phyloP scores from a whole-genome alignment of 345 rosid species.

The Noccaea bulbosa region DNA sequence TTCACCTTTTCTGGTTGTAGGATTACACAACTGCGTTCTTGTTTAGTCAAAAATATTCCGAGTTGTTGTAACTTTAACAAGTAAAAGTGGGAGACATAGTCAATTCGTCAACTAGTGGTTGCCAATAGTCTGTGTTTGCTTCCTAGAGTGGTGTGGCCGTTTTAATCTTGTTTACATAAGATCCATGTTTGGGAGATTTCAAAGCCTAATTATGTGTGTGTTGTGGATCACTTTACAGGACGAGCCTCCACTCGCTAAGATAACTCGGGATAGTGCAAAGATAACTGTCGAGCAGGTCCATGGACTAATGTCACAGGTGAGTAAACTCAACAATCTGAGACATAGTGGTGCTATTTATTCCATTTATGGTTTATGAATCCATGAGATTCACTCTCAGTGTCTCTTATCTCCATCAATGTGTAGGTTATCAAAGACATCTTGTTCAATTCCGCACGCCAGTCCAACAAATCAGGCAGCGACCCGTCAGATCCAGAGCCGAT shows the following conservation, averaged over 20 bases:
- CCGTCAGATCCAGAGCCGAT: constrained; percentile 88
- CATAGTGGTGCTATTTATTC: neutral
- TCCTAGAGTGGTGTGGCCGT: neutral
- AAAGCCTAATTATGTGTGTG: constrained; percentile 16
- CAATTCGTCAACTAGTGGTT: constrained; percentile 6
- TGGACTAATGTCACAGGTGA: constrained; percentile 99
- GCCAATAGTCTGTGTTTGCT: constrained; percentile 6
- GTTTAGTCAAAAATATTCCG: neutral
- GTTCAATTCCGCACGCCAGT: constrained; percentile 80
- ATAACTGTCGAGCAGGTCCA: constrained; percentile 98
- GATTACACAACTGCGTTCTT: constrained; percentile 3
- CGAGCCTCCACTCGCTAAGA: constrained; percentile 95
- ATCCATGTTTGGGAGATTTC: neutral
- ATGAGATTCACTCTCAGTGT: neutral
- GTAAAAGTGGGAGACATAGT: neutral
- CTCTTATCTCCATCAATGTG: neutral
- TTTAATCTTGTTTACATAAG: neutral
- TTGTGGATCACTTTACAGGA: constrained; percentile 61
- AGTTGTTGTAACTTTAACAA: neutral
- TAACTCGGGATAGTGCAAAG: constrained; percentile 95
- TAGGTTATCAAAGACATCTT: constrained; percentile 97
- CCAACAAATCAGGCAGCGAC: constrained; percentile 56
- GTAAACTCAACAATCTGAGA: constrained; percentile 8
- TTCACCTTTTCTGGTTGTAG: constrained; percentile 11
- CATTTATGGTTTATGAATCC: neutral